Evolutionary conservation across 2,329 filamentous ascomycete genomes (phyloP).

Genomic region (Cordyceps sp.): DNA sequence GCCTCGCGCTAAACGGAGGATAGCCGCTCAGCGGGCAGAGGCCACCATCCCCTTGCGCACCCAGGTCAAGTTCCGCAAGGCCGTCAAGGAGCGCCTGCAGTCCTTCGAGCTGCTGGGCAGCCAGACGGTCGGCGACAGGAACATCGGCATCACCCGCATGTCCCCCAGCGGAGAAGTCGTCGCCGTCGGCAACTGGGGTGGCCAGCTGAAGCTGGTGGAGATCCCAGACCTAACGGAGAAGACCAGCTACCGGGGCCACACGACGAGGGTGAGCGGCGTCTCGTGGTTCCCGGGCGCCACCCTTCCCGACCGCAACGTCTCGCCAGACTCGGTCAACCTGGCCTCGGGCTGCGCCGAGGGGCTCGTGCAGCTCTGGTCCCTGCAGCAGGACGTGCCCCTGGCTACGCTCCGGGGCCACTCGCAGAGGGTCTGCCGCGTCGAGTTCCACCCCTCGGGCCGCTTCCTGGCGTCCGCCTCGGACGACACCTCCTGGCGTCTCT

Average conservation of each 20-base stretch:
- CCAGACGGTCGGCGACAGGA: slow-evolving; percentile 79
- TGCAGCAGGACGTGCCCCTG: slow-evolving; percentile 71
- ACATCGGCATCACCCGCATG: slow-evolving; percentile 83
- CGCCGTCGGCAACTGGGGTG: slow-evolving; percentile 86
- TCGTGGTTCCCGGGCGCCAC: slow-evolving; percentile 82
- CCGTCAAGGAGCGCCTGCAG: slow-evolving; percentile 66
- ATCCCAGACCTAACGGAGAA: slow-evolving; percentile 71
- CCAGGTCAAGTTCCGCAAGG: slow-evolving; percentile 84
- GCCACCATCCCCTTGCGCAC: slow-evolving; percentile 70
- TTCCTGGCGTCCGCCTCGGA: slow-evolving; percentile 89
- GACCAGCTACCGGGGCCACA: slow-evolving; percentile 65
- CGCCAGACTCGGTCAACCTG: slow-evolving; percentile 60
- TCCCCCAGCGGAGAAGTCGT: slow-evolving; percentile 70
- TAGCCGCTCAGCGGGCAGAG: slow-evolving; percentile 65
- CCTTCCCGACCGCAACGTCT: slow-evolving; percentile 51
- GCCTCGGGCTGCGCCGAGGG: slow-evolving; percentile 84
- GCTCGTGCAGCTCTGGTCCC: slow-evolving; percentile 76
- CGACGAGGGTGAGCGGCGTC: slow-evolving; percentile 74
- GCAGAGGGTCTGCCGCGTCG: slow-evolving; percentile 76
- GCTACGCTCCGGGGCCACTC: slow-evolving; percentile 70
- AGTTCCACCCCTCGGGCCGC: slow-evolving; percentile 82
- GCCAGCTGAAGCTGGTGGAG: slow-evolving; percentile 70
- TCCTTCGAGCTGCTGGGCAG: slow-evolving; percentile 85
- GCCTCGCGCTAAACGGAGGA: slow-evolving; percentile 60
- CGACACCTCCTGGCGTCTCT: slow-evolving; percentile 91